phyloP scores from a whole-genome alignment of 2,329 filamentous ascomycete genomes.

The Orbilia oligospora region DNA sequence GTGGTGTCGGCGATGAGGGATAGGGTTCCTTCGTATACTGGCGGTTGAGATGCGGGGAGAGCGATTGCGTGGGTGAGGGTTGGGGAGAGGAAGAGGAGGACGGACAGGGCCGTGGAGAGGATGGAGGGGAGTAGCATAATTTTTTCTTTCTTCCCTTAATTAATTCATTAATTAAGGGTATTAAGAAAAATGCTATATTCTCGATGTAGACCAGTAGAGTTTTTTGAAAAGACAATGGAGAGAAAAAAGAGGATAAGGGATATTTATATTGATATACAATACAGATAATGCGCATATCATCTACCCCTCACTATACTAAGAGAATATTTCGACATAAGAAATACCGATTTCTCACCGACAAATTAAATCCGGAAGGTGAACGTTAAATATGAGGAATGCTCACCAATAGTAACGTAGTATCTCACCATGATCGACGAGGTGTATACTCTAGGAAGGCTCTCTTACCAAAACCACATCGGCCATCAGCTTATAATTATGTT shows the following conservation, averaged over 20 bases:
- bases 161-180: not conserved
- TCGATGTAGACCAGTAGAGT: not conserved
- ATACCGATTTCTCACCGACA: not conserved
- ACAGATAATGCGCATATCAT: not conserved
- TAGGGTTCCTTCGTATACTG: slow-evolving; percentile 1
- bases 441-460: not conserved
- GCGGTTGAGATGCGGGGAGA: slow-evolving; percentile 2
- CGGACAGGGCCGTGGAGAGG: slow-evolving; percentile 22
- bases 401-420: no score
- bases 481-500: no score
- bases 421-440: no score
- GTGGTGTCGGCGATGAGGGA: slow-evolving; percentile 10
- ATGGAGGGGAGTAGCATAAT: slow-evolving; percentile 37
- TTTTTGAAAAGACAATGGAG: not conserved
- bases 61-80: slow-evolving; percentile 2
- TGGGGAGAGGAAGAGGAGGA: slow-evolving; percentile 17
- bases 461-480: no score
- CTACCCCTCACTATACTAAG: not conserved
- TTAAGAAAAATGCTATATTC: not conserved
- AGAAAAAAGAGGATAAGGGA: not conserved
- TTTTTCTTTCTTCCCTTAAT: no score
- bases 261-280: no score
- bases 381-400: no score
- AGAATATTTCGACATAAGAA: not conserved
- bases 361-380: no score